Evolutionary conservation across 441 rosid species (phyloP), one percentile per base, ranked within the genome.

Genomic region (Macaranga tanarius): DNA sequence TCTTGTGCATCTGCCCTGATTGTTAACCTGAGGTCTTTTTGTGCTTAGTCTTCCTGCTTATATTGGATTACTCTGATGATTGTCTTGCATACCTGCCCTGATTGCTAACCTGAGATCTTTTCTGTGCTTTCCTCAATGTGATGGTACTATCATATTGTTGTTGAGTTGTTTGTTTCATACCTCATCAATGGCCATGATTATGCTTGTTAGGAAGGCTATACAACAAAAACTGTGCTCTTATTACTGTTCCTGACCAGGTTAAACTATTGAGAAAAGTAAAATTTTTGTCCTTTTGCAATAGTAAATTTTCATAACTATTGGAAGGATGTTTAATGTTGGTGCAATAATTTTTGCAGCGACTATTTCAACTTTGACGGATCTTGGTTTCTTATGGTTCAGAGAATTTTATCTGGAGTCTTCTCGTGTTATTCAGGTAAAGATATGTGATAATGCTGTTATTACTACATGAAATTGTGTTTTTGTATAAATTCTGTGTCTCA

Each of bases 361-460:
- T 34, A 76, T 96, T 76, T 86, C 86, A 67, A 88, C 90, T 75
- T 82, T 96, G 84, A 93, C 96, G 50, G 98, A 96, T 86, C 96
- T 93, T 69, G 99, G 99, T 74, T 96, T 96, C 87, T 81, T 96
- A 71, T 96, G 98, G 99, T 96, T 90, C 84, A 87, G 99, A 86
- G 99, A 96, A 83, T 96, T 96, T 84, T 96, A 96, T 82, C 75
- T 96, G 91, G 98, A 96, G 86, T 96, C 99, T 77, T 93, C 99
- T 75, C 99, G 96, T 75, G 99, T 93, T 75, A 96, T 96, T 82
- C 99, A 96, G 97, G 99, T 96, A 84, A 74, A 66, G 60, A 57
- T 80, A 16, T 47, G 55, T 54, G 61, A 64, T 72, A 47, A 58
- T 28, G 47, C 38, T 63, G 28, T 74, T 54, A 10, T 40, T 70